Evolutionary conservation across 1,139 yeast species (phyloP).

Genomic region (Kodamaea suecica): DNA sequence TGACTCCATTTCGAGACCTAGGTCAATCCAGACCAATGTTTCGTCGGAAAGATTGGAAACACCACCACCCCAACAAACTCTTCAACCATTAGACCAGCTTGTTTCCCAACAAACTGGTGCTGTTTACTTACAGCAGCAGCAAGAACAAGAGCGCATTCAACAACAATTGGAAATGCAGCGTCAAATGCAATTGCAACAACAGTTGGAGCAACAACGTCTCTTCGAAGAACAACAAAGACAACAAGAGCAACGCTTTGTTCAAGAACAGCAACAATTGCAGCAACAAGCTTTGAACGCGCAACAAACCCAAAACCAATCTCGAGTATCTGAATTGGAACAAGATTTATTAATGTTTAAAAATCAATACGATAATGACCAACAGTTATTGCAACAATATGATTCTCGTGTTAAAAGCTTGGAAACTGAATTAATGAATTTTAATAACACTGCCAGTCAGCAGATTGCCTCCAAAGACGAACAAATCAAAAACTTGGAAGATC

Average conservation of each 20-base stretch:
- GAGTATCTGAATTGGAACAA: constrained; percentile 78
- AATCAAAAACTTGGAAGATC: constrained; percentile 67
- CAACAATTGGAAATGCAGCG: constrained; percentile 50
- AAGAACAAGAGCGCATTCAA: constrained; percentile 71
- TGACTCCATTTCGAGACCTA: constrained; percentile 39
- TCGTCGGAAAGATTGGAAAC: constrained; percentile 24
- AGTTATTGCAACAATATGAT: constrained; percentile 83
- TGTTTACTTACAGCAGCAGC: constrained; percentile 40
- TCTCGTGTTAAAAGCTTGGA: constrained; percentile 81
- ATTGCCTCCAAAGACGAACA: constrained; percentile 76
- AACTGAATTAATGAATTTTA: constrained; percentile 60
- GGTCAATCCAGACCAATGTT: constrained; percentile 25
- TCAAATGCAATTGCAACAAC: constrained; percentile 47
- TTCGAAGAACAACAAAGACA: constrained; percentile 74
- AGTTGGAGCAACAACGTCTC: constrained; percentile 55
- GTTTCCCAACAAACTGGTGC: constrained; percentile 49
- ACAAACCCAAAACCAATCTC: constrained; percentile 74
- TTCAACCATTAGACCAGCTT: constrained; percentile 44
- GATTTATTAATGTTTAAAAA: constrained; percentile 73
- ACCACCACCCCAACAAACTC: constrained; percentile 38
- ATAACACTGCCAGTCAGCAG: constrained; percentile 70
- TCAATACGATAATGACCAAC: constrained; percentile 85
- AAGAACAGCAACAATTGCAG: constrained; percentile 60
- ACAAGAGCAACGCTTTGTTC: constrained; percentile 45
- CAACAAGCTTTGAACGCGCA: constrained; percentile 46